Evolutionary conservation across 2,329 filamentous ascomycete genomes (phyloP), one percentile per base, ranked within the genome.

Genomic region (Penicillium freii): DNA sequence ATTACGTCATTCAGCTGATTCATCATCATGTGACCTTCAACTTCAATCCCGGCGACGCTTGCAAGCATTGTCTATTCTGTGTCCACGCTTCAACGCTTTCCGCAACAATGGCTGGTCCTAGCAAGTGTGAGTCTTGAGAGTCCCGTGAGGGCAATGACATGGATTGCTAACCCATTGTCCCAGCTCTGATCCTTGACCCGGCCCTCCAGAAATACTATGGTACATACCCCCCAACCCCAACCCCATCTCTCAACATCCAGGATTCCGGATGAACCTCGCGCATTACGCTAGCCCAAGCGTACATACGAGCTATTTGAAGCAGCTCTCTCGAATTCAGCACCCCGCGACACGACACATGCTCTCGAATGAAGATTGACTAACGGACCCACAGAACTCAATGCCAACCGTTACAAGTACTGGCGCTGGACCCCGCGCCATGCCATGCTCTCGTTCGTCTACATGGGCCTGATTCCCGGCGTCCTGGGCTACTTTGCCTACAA

Each of bases 351-450:
- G 44, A 36, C 9, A 51, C 15, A 34, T 38, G 23, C 5, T n/a
- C 23, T 25, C 27, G 11, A 34, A 29, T 19, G 13, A 31, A 21
- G 43, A 50, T 42, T 59, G 9, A 58, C 61, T 64, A 48, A 64
- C 58, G 9, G 27, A 42, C 38, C 45, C 58, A 36, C 50, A 96
- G 92, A 89, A 75, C 90, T 97, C 86, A 85, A 84, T 71, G 81
- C 84, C 71, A 91, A 90, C 81, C 89, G 94, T 65, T 88, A 92
- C 84, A 91, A 91, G 79, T 96, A 91, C 84, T 99, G 97, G 84
- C 85, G 91, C 76, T 97, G 91, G 91, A 97, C 89, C 36, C 84
- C 86, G 51, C 84, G 89, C 70, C 96, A 91, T 45, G 91, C 91
- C 31, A 86, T 85, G 79, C 77, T 97, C 70, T 87, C 88, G 5